Percentiles rank a stretch among this genome's conserved stretches.
Evolutionary conservation across 495 filamentous ascomycete genomes (phyloP).

Genomic region (Trichoderma asperelloides): DNA sequence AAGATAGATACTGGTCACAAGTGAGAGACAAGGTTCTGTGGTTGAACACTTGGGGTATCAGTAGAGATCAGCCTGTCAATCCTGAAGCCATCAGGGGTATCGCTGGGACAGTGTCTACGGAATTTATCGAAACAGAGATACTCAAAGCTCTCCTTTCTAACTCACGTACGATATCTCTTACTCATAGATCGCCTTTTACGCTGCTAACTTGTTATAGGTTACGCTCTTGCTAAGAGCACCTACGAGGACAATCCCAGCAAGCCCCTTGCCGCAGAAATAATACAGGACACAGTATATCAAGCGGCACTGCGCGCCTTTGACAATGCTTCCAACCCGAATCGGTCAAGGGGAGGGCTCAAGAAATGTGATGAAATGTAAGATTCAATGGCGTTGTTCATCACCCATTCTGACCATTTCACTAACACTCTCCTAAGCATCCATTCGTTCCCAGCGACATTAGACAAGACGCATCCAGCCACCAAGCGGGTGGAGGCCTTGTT

Average conservation of each 20-base stretch:
- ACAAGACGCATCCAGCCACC: constrained; percentile 40
- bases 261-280: constrained; percentile 40
- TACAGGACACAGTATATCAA: constrained; percentile 59
- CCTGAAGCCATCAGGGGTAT: constrained; percentile 45
- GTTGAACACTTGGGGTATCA: constrained; percentile 69
- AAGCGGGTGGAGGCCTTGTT: constrained; percentile 60
- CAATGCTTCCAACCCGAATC: constrained; percentile 83
- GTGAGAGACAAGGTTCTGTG: constrained; percentile 64
- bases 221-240: constrained; percentile 56
- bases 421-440: constrained; percentile 42
- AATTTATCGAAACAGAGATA: constrained; percentile 63
- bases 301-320: constrained; percentile 70
- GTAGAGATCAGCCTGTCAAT: constrained; percentile 18
- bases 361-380: constrained; percentile 75
- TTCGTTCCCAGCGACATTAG: constrained; percentile 58
- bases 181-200: not conserved
- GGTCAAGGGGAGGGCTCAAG: constrained; percentile 72
- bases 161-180: constrained; percentile 42
- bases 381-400: not conserved
- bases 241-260: constrained; percentile 50
- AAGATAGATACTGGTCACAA: constrained; percentile 59
- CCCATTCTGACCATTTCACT: constrained; percentile 7
- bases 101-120: constrained; percentile 56
- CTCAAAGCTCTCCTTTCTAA: constrained; percentile 64
- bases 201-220: constrained; percentile 40